Base-by-base conservation (phyloP, 73 alveolate genomes). In the Breviolum minutum region DNA sequence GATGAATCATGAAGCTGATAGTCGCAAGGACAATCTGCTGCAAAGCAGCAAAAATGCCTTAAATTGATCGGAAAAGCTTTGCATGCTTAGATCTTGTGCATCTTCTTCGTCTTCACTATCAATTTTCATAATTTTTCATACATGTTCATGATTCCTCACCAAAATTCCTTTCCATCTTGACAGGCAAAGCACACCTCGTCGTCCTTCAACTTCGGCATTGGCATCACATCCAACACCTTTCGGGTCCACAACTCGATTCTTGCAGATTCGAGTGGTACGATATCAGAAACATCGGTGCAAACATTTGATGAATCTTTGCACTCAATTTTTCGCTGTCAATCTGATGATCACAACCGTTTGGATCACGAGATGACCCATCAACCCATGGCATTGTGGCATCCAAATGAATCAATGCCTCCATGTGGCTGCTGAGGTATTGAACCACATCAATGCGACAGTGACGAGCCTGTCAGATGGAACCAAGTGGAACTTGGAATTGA, bases 381-480 rank as follows among this genome's bases (percentile, higher is more conserved):
- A 40, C 54, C 54, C 54, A 40, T 40, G 0, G 54, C 54, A 40
- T 40, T 26, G 61, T 8, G 27, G 60, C 62, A 24, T 84, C 22
- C 32, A 12, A 9, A 62, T 61, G 14, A 30, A 20, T 77, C 63
- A 27, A 24, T 16, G 60, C 95, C 96, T 90, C 96, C 96, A 90
- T 90, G 87, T 90, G 96, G 96, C 96, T 90, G 87, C 96, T 90
- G 88, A 90, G 96, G 96, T 90, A 90, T 63, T 90, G 96, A 19
- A 90, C 96, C 87, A 90, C 96, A 40, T 90, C 96, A 29, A 90
- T 90, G 76, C 96, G 96, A 62, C 96, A 90, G 87, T 90, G 96
- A 29, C 96, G 96, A 8, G 96, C 96, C 96, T 90, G 29, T 22
- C 82, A 29, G 91, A 20, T 14, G 69, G 3, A 7, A 20, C 66